Evolutionary conservation across 192 early-diverging fungal genomes (phyloP).

Genomic region (Coemansia reversa): DNA sequence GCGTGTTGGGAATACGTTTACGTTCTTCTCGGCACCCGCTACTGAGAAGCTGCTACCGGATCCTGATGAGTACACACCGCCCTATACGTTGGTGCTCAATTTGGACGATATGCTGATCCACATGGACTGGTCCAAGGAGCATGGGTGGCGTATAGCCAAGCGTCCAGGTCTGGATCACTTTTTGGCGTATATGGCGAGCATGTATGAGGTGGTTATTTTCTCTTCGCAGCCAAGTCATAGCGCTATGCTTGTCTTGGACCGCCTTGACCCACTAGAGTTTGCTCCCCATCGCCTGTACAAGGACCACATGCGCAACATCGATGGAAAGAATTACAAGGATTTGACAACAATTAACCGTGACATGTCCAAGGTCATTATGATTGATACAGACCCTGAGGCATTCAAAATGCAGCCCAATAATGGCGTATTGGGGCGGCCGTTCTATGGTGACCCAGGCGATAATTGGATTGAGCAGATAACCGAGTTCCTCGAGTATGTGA

Average conservation of each 20-base stretch:
- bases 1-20: conserved; percentile 22
- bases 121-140: conserved; percentile 91
- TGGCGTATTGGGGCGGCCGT: conserved; percentile 77
- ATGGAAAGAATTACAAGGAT: conserved; percentile 87
- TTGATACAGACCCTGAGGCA: conserved; percentile 87
- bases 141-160: conserved; percentile 96
- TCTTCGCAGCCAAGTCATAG: conserved; percentile 81
- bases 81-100: conserved; percentile 93
- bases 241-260: conserved; percentile 80
- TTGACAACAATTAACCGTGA: conserved; percentile 92
- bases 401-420: conserved; percentile 92
- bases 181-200: conserved; percentile 81
- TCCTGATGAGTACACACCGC: conserved; percentile 79
- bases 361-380: conserved; percentile 85
- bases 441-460: conserved; percentile 81
- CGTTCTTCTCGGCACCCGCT: conserved; percentile 64
- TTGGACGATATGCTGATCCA: conserved; percentile 92
- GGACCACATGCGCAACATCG: conserved; percentile 84
- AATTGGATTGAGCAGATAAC: conserved; percentile 78
- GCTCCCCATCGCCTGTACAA: conserved; percentile 87
- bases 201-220: conserved; percentile 96
- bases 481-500: conserved; percentile 82
- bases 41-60: conserved; percentile 92
- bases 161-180: conserved; percentile 97
- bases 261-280: conserved; percentile 87